Base-by-base conservation (phyloP, 1,284 basidiomycete species). In the Takashimella tepidaria region DNA sequence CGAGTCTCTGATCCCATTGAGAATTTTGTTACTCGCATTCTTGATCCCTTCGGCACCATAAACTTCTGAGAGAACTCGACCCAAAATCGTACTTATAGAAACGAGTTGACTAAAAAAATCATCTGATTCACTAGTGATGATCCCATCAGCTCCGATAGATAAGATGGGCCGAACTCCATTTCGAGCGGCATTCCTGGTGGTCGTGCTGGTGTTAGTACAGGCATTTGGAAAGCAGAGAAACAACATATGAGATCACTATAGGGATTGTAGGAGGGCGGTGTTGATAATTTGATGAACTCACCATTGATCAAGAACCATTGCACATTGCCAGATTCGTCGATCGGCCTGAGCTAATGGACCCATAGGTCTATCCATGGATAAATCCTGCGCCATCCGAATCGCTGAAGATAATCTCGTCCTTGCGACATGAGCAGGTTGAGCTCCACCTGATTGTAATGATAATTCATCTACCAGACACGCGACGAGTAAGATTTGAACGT, bases 381-480 rank as follows among this genome's bases (percentile, higher is more conserved):
- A 48, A 37, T 67, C 64, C 26, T 61, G 58, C 11, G 60, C 62
- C 53, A 63, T 58, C n/a, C 55, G 45, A 3, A 62, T 58, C 3
- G 63, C 63, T 5, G 60, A 55, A 1, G 51, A 13, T n/a, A 67
- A 26, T 23, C 64, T 49, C 3, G 56, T 37, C 13, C 64, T 47
- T 1, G 51, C 45, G 4, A 64, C 52, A 13, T 55, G 54, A 10
- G 37, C 41, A 3, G 62, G 56, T 1, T 59, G 52, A 5, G 61
- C 64, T 2, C 45, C 41, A 2, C 60, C 56, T 4, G 54, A 49
- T 24, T 55, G 53, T 12, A 63, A 16, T 1, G 54, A 57, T 1
- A 67, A 53, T 23, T 67, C 62, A 51, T 67, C 65, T 3, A 64
- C 59, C 3, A 67, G 50, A 25, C 54, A 59, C 19, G 57, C 50